Conservation (phyloP, 2,329 filamentous ascomycete species). For the Colletotrichum truncatum region DNA sequence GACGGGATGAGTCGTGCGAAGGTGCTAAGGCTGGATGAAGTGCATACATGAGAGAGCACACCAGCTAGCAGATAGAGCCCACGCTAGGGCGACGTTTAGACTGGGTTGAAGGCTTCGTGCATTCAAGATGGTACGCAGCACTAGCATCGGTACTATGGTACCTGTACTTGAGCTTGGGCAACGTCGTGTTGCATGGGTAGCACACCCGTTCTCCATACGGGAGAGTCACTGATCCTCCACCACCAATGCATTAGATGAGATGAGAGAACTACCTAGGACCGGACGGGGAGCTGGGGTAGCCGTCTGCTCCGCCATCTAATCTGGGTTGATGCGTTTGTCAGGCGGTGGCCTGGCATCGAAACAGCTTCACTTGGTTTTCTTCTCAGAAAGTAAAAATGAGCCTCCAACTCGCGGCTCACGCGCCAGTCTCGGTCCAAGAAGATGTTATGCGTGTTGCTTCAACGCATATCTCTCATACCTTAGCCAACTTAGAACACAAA, state of each 20-base stretch:
- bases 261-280: background rate
- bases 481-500: background rate
- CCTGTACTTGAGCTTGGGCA: slow-evolving; percentile 22
- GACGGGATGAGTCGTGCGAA: slow-evolving; percentile 22
- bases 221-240: background rate
- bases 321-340: background rate
- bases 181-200: slow-evolving; percentile 12
- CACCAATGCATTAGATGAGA: background rate
- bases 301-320: background rate
- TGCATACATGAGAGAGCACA: slow-evolving; percentile 13
- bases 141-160: too few relatives aligned
- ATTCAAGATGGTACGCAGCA: background rate
- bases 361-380: background rate
- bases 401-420: background rate
- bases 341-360: background rate
- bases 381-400: background rate
- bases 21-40: slow-evolving; percentile 28
- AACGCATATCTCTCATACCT: background rate
- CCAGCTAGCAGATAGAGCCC: background rate
- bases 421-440: background rate
- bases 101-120: slow-evolving; percentile 23
- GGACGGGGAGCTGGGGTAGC: background rate
- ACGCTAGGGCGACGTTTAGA: slow-evolving; percentile 22
- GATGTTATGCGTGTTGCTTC: background rate
- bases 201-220: background rate